A percentile compares a stretch with the other conserved stretches of the same genome.
These are phyloP conservation scores for Lactarius vividus DNA, from an alignment of 768 basidiomycete genomes.

Conservation along the genomic window DNA sequence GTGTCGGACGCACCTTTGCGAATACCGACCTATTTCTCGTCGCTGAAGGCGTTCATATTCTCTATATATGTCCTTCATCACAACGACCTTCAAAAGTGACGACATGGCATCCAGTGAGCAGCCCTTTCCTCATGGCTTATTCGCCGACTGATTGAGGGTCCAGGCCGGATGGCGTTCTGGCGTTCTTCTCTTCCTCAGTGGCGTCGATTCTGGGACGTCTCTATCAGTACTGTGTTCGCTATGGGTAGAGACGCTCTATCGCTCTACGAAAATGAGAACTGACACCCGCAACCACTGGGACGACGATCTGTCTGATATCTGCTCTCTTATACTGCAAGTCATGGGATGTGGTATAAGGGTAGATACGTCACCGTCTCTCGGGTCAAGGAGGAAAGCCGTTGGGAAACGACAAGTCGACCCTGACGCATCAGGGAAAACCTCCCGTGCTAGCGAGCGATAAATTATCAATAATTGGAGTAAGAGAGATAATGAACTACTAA, in stretches of 20 bases:
- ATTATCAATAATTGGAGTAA: too few relatives aligned
- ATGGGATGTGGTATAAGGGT: constrained; percentile 49
- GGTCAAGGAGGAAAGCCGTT: constrained; percentile 35
- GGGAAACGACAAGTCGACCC: constrained; percentile 39
- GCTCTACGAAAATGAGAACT: constrained; percentile 7
- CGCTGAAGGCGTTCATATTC: constrained; percentile 44
- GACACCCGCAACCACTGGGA: constrained; percentile 6
- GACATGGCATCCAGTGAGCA: constrained; percentile 56
- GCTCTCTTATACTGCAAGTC: constrained; percentile 40
- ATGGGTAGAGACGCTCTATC: constrained; percentile 34
- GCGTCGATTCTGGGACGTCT: constrained; percentile 51
- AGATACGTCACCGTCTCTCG: constrained; percentile 36
- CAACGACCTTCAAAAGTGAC: constrained; percentile 55
- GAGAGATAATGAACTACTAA: too few relatives aligned
- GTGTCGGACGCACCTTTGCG: neutral
- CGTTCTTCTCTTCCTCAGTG: constrained; percentile 59
- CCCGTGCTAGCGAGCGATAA: too few relatives aligned
- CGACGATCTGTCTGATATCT: constrained; percentile 39
- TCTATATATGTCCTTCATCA: constrained; percentile 61
- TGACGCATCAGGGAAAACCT: too few relatives aligned
- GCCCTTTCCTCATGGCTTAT: constrained; percentile 1
- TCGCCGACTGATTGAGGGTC: constrained; percentile 2
- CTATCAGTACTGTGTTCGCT: constrained; percentile 48
- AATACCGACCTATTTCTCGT: constrained; percentile 32
- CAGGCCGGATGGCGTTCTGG: constrained; percentile 74